Conservation (phyloP, 345 rosid genomes). For the Melaleuca quinquenervia region DNA sequence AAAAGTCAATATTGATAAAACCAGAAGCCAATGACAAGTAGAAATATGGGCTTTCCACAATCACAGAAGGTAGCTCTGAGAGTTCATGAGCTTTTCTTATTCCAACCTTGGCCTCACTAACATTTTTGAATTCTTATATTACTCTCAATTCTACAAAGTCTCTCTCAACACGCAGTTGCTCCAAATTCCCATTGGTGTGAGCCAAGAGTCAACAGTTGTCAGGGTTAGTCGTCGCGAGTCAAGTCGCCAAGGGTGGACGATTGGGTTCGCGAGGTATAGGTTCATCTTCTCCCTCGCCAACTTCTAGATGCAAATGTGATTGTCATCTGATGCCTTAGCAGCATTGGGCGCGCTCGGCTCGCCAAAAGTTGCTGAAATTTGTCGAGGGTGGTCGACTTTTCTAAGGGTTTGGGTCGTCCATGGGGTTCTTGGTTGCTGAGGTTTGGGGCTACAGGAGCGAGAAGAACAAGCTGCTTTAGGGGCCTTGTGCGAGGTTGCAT, state of each 20-base stretch:
- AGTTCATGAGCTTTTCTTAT: neutral
- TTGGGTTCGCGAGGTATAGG: no score
- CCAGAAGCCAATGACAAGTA: fast-evolving
- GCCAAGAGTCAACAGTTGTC: no score
- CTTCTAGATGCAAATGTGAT: no score
- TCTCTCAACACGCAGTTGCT: neutral
- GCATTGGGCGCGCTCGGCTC: no score
- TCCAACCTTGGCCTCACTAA: neutral
- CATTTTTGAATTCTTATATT: neutral
- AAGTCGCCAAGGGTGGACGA: no score
- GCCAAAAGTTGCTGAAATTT: no score
- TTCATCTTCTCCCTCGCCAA: no score
- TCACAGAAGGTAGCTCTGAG: neutral
- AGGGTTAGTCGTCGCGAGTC: no score
- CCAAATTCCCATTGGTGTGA: no score
- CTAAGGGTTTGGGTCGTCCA: no score
- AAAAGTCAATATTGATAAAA: neutral
- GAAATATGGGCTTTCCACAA: neutral
- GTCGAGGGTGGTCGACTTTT: no score
- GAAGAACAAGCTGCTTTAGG: neutral
- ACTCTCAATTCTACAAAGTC: neutral
- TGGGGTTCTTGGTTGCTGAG: neutral
- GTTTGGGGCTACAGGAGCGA: neutral
- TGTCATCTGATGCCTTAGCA: no score
- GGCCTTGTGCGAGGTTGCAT: neutral